These are phyloP conservation scores for Prosopis cineraria DNA, from an alignment of 306 rosid genomes.

Conservation along the genomic window DNA sequence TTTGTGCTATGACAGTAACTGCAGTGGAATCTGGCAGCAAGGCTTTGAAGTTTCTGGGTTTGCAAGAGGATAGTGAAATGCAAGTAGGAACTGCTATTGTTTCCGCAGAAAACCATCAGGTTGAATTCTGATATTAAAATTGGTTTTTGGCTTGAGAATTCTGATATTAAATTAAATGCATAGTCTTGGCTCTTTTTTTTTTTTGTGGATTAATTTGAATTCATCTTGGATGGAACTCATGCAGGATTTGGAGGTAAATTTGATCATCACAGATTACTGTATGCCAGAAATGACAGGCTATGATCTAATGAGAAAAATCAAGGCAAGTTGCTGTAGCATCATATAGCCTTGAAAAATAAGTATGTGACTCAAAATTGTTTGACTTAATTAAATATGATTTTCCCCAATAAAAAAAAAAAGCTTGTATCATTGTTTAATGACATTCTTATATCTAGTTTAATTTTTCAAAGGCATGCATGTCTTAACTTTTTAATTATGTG, in stretches of 20 bases:
- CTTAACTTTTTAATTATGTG: not conserved
- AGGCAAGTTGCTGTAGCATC: slow-evolving; percentile 44
- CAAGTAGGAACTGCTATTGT: slow-evolving; percentile 34
- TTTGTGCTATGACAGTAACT: slow-evolving; percentile 57
- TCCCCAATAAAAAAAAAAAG: not conserved
- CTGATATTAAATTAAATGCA: not conserved
- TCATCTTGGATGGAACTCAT: slow-evolving; percentile 4
- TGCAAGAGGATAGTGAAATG: slow-evolving; percentile 54
- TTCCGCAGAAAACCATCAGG: slow-evolving; percentile 52
- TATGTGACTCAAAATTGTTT: no score
- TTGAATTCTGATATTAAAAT: slow-evolving; percentile 26
- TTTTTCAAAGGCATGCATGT: not conserved
- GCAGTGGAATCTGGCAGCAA: slow-evolving; percentile 82
- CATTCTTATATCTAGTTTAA: slow-evolving; percentile 18
- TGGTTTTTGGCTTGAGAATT: not conserved
- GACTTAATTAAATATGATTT: not conserved
- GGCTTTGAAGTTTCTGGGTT: slow-evolving; percentile 79
- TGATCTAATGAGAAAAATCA: slow-evolving; percentile 77
- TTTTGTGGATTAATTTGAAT: slow-evolving; percentile 6
- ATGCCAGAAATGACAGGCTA: slow-evolving; percentile 97
- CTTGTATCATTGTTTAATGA: not conserved
- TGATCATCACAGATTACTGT: slow-evolving; percentile 86
- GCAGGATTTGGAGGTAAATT: slow-evolving; percentile 64
- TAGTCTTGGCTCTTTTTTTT: not conserved
- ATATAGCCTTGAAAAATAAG: not conserved